A percentile compares a stretch with the other conserved stretches of the same genome.
These are phyloP conservation scores for Luvunga scandens DNA, from an alignment of 345 rosid genomes.

Conservation along the genomic window DNA sequence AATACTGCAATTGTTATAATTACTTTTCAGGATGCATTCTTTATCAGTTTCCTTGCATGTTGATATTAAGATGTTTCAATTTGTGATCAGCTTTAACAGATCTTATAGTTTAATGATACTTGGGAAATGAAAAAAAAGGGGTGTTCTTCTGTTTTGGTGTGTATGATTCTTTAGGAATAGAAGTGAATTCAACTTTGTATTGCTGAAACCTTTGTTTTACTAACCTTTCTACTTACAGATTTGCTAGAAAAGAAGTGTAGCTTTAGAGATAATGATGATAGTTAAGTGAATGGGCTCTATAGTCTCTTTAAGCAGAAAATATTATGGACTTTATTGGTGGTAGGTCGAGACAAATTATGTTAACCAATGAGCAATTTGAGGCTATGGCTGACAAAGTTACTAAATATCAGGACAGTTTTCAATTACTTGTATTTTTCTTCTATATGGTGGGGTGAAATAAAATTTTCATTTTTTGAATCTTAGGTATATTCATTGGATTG, in stretches of 20 bases:
- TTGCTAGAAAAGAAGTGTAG: background rate
- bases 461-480: slow-evolving; percentile 10
- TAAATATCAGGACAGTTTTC: background rate
- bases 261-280: background rate
- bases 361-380: background rate
- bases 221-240: background rate
- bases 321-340: background rate
- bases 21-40: background rate
- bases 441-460: background rate
- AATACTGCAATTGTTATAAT: background rate
- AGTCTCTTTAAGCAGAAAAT: background rate
- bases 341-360: background rate
- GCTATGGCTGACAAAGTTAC: background rate
- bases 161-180: background rate
- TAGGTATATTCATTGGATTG: slow-evolving; percentile 94
- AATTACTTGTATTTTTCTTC: background rate
- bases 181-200: slow-evolving; percentile 1
- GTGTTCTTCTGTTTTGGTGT: background rate
- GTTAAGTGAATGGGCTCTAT: background rate
- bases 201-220: background rate
- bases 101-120: background rate
- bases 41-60: background rate
- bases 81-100: background rate
- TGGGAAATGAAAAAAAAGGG: background rate
- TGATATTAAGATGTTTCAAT: background rate